Evolutionary conservation across 768 basidiomycete species (phyloP).

Genomic region (Amanita inopinata): DNA sequence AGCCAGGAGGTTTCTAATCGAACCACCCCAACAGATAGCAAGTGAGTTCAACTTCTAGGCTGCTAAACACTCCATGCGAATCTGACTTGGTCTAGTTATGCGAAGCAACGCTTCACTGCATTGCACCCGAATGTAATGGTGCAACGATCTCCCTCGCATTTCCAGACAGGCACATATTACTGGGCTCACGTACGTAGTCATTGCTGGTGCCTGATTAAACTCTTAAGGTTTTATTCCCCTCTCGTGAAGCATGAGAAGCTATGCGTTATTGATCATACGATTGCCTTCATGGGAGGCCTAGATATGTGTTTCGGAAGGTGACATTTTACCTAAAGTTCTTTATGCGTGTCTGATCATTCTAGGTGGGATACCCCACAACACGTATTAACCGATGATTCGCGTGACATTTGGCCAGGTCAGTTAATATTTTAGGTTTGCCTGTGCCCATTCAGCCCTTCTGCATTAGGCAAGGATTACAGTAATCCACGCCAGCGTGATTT

Average conservation of each 20-base stretch:
- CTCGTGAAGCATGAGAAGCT: constrained; percentile 82
- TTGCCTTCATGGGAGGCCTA: constrained; percentile 96
- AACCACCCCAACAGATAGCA: constrained; percentile 92
- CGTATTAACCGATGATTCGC: constrained; percentile 70
- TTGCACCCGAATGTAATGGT: constrained; percentile 93
- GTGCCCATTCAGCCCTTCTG: background rate
- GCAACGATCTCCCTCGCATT: constrained; percentile 95
- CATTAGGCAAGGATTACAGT: constrained; percentile 85
- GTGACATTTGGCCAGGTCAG: constrained; percentile 84
- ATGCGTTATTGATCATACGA: constrained; percentile 94
- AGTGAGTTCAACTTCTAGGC: constrained; percentile 34
- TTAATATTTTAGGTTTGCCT: background rate
- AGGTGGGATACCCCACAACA: constrained; percentile 98
- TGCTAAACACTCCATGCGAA: background rate
- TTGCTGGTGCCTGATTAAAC: constrained; percentile 1
- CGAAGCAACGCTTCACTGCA: constrained; percentile 70
- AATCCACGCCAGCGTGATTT: constrained; percentile 87
- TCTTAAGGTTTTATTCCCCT: background rate
- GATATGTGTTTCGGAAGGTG: constrained; percentile 89
- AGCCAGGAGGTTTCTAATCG: constrained; percentile 94
- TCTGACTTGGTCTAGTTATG: constrained; percentile 44
- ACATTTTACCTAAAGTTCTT: background rate
- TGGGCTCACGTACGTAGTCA: constrained; percentile 83
- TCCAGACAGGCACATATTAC: constrained; percentile 94
- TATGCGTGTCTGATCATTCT: constrained; percentile 5